phyloP scores from a whole-genome alignment of 208 protist genomes.

The Jaenimonas drosophilae region DNA sequence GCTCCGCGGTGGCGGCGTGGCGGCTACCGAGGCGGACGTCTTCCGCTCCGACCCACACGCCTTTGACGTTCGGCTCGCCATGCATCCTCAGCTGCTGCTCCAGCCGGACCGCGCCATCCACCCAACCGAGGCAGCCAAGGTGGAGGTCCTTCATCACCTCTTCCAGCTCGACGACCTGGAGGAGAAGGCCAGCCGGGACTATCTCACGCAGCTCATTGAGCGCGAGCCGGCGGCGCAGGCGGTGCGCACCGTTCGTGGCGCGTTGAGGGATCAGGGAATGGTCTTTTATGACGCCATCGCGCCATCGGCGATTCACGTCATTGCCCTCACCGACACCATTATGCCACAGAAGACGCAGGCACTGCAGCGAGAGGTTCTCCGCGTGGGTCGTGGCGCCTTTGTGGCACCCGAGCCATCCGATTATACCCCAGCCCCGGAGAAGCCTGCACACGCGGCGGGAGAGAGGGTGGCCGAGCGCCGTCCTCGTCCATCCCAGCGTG shows the following conservation, averaged over 20 bases:
- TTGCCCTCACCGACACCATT: conserved; percentile 36
- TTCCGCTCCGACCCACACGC: conserved; percentile 36
- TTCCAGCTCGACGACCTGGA: conserved; percentile 75
- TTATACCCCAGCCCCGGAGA: too few species aligned
- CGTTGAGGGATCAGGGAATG: conserved; percentile 69
- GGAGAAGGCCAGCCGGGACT: conserved; percentile 31
- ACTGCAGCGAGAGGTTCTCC: too few species aligned
- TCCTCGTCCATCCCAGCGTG: too few species aligned
- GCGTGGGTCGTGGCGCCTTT: too few species aligned
- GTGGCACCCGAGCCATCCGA: too few species aligned
- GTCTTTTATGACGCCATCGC: conserved; percentile 77
- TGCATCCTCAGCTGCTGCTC: conserved; percentile 65
- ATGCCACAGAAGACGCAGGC: too few species aligned
- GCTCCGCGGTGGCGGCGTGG: not conserved
- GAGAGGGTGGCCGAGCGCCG: too few species aligned
- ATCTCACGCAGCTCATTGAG: conserved; percentile 64
- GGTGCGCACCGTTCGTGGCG: conserved; percentile 51
- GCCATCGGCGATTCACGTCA: conserved; percentile 34
- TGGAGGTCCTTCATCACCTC: conserved; percentile 12
- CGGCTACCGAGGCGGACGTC: conserved; percentile 21
- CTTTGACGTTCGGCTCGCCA: conserved; percentile 63
- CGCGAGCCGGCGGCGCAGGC: conserved; percentile 68
- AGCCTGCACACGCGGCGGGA: too few species aligned
- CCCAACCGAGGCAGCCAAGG: not conserved
- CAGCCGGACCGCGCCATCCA: conserved; percentile 51